These are phyloP conservation scores for Microbotryum violaceum DNA, from an alignment of 1,284 basidiomycete species.

Conservation along the genomic window DNA sequence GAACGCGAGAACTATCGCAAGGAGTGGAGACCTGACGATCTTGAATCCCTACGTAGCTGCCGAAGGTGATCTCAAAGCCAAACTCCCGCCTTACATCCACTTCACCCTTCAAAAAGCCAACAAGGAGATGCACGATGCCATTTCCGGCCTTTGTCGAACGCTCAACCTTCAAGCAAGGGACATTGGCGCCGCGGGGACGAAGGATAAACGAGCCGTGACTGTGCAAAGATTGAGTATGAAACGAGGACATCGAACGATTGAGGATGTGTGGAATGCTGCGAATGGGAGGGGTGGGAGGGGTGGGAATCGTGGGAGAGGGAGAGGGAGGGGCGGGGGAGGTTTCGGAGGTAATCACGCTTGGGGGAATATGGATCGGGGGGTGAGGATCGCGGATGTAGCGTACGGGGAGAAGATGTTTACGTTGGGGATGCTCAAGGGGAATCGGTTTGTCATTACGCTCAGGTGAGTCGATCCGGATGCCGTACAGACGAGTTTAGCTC, in stretches of 20 bases:
- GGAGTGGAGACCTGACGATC: background rate
- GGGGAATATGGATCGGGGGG: constrained; percentile 58
- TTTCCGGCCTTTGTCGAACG: constrained; percentile 66
- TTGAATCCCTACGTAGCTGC: background rate
- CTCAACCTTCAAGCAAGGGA: constrained; percentile 70
- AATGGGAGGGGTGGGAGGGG: constrained; percentile 48
- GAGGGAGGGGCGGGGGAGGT: constrained; percentile 7
- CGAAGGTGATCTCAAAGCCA: background rate
- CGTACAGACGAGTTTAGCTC: too few relatives aligned
- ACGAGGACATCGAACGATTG: constrained; percentile 63
- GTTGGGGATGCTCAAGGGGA: constrained; percentile 91
- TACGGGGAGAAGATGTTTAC: constrained; percentile 77
- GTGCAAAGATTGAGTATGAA: constrained; percentile 83
- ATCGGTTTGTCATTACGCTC: constrained; percentile 81
- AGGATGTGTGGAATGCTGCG: constrained; percentile 61
- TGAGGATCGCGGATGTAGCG: constrained; percentile 78
- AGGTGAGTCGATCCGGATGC: too few relatives aligned
- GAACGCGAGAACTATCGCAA: background rate
- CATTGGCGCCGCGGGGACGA: constrained; percentile 86
- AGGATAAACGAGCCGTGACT: constrained; percentile 96
- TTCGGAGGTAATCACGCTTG: constrained; percentile 8
- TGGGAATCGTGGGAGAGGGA: constrained; percentile 25
- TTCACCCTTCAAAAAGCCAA: constrained; percentile 97
- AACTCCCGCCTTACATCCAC: constrained; percentile 70
- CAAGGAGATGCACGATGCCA: constrained; percentile 91